phyloP scores from a whole-genome alignment of 164 flowering plant species.

The Magnolia kwangsiensis region DNA sequence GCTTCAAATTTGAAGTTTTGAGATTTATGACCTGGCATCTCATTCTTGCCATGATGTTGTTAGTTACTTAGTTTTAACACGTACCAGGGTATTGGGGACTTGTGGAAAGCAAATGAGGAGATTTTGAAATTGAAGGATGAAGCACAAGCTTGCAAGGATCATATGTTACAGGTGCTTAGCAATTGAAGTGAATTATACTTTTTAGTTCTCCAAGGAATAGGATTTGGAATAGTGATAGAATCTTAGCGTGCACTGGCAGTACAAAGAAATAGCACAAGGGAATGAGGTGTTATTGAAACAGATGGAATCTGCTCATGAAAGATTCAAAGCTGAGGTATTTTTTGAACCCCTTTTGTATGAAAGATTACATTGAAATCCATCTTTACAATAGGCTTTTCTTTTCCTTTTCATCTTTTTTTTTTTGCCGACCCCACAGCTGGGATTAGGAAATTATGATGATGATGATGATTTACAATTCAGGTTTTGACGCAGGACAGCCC shows the following conservation, averaged over 20 bases:
- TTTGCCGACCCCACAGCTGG: neutral
- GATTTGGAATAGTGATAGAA: neutral
- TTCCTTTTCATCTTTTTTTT: neutral
- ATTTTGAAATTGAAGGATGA: slow-evolving; percentile 61
- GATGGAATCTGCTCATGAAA: slow-evolving; percentile 74
- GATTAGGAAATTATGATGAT: neutral
- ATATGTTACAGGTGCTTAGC: slow-evolving; percentile 77
- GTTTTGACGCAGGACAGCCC: too few species aligned
- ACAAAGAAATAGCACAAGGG: slow-evolving; percentile 82
- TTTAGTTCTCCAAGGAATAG: neutral
- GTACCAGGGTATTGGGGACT: slow-evolving; percentile 31
- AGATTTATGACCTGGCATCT: too few species aligned
- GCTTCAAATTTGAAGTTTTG: too few species aligned
- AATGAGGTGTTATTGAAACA: slow-evolving; percentile 83
- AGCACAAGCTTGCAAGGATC: slow-evolving; percentile 62
- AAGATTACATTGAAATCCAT: neutral
- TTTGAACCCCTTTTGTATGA: neutral
- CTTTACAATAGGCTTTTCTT: neutral
- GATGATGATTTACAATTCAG: neutral
- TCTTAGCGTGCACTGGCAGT: slow-evolving; percentile 36
- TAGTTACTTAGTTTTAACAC: neutral
- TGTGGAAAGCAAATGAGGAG: slow-evolving; percentile 47
- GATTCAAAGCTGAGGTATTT: slow-evolving; percentile 63
- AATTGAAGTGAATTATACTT: neutral
- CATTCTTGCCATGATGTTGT: neutral